Evolutionary conservation across 1,284 basidiomycete species (phyloP), one percentile per base, ranked within the genome.

Genomic region (Puccinia coronata): DNA sequence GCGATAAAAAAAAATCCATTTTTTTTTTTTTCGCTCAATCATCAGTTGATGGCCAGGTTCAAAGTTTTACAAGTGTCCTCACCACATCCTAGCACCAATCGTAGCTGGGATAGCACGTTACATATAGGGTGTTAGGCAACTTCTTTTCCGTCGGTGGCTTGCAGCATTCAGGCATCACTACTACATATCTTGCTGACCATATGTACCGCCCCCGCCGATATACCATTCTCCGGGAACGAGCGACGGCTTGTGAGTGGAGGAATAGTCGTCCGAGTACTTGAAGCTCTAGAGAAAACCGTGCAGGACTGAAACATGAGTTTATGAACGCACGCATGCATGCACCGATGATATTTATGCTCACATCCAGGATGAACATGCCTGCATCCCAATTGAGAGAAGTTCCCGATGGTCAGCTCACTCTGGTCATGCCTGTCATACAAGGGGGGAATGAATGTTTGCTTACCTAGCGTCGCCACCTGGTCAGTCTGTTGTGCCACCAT

Each of bases 1-100:
- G 23, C n/a, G n/a, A n/a, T n/a, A n/a, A n/a, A n/a, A n/a, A n/a
- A n/a, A 43, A 34, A 28, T 25, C 4, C 39, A 41, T 59, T 12
- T 12, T 5, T 1, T n/a, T n/a, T n/a, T n/a, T n/a, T n/a, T n/a
- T n/a, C n/a, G 65, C 31, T 43, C 39, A 25, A 16, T 8, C 6
- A 41, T 12, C 8, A 25, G 31, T 43, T 49, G 39, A 31, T 59
- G 25, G 4, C n/a, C n/a, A n/a, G n/a, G n/a, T 63, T 23, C 31
- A 16, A 36, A 61, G 23, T 31, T 63, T 41, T 20, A 39, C 8
- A 51, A 51, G 47, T 43, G 20, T 74, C 34, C 77, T 47, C 6
- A 80, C 77, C 77, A 80, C 16, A 80, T 80, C 57, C 77, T 67
- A 18, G 77, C 77, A 34, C 77, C 77, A 55, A 80, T 61, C 18